phyloP scores from a whole-genome alignment of 1,139 yeast genomes.

The Yamadazyma atmosphaerica region DNA sequence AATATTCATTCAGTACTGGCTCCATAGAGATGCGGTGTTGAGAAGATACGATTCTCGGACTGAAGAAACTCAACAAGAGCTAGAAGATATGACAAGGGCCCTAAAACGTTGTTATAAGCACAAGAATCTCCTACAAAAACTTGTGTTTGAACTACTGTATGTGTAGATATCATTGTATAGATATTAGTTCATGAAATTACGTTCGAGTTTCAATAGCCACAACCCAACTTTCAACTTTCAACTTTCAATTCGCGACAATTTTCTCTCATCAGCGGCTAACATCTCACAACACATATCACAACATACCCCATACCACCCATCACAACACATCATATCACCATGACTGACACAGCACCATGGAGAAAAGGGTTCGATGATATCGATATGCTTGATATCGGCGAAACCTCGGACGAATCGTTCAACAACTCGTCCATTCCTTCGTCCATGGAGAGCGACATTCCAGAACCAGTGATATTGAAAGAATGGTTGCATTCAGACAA shows the following conservation, averaged over 20 bases:
- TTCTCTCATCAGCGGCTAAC: too few relatives aligned
- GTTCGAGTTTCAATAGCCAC: too few relatives aligned
- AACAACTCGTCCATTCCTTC: conserved; percentile 17
- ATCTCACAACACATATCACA: not conserved
- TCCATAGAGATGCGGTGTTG: conserved; percentile 12
- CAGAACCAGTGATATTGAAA: conserved; percentile 25
- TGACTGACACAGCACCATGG: conserved; percentile 2
- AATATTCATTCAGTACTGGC: conserved; percentile 20
- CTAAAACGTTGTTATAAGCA: conserved; percentile 16
- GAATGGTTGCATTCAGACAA: conserved; percentile 38
- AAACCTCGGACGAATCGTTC: conserved; percentile 18
- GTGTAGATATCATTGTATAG: conserved; percentile 2
- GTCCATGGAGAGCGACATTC: conserved; percentile 10
- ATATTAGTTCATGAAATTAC: too few relatives aligned
- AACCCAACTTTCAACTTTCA: too few relatives aligned
- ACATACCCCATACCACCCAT: too few relatives aligned
- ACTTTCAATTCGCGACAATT: too few relatives aligned
- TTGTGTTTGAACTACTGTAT: conserved; percentile 15
- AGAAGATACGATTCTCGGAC: conserved; percentile 2
- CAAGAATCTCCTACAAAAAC: conserved; percentile 14
- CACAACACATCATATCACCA: too few relatives aligned
- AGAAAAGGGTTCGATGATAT: conserved; percentile 35
- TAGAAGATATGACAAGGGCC: conserved; percentile 8
- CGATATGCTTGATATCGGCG: conserved; percentile 49
- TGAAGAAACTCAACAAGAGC: conserved; percentile 6